phyloP scores from a whole-genome alignment of 2,329 filamentous ascomycete species.

The Microsporum audouinii region DNA sequence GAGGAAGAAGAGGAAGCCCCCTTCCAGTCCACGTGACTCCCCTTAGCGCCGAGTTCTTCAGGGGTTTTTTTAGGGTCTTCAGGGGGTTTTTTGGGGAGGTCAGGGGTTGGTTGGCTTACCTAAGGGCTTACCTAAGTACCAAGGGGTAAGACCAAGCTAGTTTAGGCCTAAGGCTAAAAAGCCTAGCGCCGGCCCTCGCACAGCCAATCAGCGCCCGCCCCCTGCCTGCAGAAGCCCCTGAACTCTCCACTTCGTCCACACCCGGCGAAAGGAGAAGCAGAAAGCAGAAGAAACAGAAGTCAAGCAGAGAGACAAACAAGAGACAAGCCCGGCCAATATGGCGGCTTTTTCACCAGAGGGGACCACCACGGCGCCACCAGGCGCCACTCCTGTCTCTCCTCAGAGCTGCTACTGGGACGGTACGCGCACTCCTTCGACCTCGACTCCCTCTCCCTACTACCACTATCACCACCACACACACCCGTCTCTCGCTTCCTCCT shows the following conservation, averaged over 20 bases:
- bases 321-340: neutral
- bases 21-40: neutral
- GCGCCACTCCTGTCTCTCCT: neutral
- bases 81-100: neutral
- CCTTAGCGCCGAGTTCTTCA: neutral
- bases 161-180: neutral
- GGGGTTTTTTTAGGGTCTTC: neutral
- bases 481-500: slow-evolving; percentile 8
- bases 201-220: neutral
- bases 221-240: neutral
- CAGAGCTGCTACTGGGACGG: neutral
- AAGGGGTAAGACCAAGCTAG: neutral
- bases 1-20: neutral
- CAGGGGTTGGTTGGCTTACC: neutral
- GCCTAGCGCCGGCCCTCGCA: neutral
- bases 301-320: neutral
- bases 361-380: neutral
- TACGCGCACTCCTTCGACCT: neutral
- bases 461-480: neutral
- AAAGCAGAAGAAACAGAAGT: neutral
- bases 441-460: neutral
- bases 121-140: neutral
- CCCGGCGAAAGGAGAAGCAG: neutral
- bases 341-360: neutral
- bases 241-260: neutral